A percentile compares a stretch with the other conserved stretches of the same genome.
These are phyloP conservation scores for Colletotrichum australisinense DNA, from an alignment of 2,329 filamentous ascomycete species.

Conservation along the genomic window DNA sequence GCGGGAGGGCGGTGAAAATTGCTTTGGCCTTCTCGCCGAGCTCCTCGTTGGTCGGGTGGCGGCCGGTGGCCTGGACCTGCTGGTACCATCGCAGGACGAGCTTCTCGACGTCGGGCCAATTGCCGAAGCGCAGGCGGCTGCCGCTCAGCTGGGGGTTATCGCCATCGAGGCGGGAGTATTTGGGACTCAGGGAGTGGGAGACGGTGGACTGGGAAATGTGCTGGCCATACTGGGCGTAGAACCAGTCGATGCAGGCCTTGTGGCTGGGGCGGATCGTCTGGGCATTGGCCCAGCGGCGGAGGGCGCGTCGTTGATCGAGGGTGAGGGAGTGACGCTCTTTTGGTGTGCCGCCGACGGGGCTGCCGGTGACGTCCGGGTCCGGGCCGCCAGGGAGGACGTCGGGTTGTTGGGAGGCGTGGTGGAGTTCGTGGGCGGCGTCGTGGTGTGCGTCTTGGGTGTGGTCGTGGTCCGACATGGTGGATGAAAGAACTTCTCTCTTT, in stretches of 20 bases:
- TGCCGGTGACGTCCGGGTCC: conserved; percentile 19
- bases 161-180: conserved; percentile 71
- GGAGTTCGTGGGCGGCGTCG: conserved; percentile 31
- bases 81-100: conserved; percentile 67
- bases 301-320: conserved; percentile 70
- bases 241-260: conserved; percentile 74
- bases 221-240: conserved; percentile 67
- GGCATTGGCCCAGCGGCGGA: conserved; percentile 69
- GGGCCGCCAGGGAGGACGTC: conserved; percentile 26
- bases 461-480: conserved; percentile 35
- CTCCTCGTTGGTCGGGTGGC: conserved; percentile 71
- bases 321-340: conserved; percentile 70
- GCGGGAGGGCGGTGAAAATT: conserved; percentile 68
- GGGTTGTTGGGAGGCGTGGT: conserved; percentile 23
- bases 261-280: conserved; percentile 68
- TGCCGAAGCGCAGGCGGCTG: conserved; percentile 70
- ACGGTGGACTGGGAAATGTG: conserved; percentile 73
- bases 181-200: conserved; percentile 70
- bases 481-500: background rate
- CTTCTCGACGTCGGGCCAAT: conserved; percentile 73
- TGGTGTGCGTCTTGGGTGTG: conserved; percentile 26
- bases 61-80: conserved; percentile 61
- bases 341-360: conserved; percentile 27
- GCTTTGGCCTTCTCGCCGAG: conserved; percentile 71
- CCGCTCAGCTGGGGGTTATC: conserved; percentile 71